Percentiles rank a stretch among this genome's conserved stretches.
Conservation (phyloP, 2,329 filamentous ascomycete genomes). For the Ophiostoma ulmi region DNA sequence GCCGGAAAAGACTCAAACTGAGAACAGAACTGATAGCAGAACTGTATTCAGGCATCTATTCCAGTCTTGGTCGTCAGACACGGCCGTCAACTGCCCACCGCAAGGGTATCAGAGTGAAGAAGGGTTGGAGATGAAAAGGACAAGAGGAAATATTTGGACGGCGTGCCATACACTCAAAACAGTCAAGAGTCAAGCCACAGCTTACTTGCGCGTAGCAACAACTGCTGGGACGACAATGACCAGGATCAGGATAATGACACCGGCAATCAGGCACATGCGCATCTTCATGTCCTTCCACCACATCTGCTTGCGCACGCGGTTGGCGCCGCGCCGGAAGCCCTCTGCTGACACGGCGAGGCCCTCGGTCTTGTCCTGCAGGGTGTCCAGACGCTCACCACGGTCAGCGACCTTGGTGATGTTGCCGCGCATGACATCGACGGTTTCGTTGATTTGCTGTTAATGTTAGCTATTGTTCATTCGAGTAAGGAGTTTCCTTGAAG, state of each 20-base stretch:
- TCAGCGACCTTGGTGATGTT: slow-evolving; percentile 97
- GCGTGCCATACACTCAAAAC: not conserved
- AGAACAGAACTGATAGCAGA: not conserved
- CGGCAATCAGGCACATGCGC: slow-evolving; percentile 90
- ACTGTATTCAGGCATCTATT: not conserved
- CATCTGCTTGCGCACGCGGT: slow-evolving; percentile 95
- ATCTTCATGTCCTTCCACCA: slow-evolving; percentile 99
- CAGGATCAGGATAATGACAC: slow-evolving; percentile 84
- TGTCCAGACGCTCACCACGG: slow-evolving; percentile 83
- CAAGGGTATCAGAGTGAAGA: slow-evolving; percentile 14
- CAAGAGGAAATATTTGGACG: not conserved
- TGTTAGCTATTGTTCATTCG: not conserved
- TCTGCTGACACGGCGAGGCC: slow-evolving; percentile 89
- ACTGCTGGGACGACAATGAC: slow-evolving; percentile 88
- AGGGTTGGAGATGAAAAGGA: not conserved
- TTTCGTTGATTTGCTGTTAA: slow-evolving; percentile 88
- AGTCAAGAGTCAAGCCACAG: not conserved
- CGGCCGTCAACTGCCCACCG: not conserved
- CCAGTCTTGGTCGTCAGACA: not conserved
- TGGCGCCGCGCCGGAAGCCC: slow-evolving; percentile 92
- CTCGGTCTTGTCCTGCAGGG: slow-evolving; percentile 88
- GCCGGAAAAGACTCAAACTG: not conserved
- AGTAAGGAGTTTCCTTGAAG: not conserved
- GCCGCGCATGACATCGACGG: slow-evolving; percentile 89
- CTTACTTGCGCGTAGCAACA: slow-evolving; percentile 20